Evolutionary conservation across 306 rosid genomes (phyloP), one percentile per base, ranked within the genome.

Genomic region (Pueraria montana): DNA sequence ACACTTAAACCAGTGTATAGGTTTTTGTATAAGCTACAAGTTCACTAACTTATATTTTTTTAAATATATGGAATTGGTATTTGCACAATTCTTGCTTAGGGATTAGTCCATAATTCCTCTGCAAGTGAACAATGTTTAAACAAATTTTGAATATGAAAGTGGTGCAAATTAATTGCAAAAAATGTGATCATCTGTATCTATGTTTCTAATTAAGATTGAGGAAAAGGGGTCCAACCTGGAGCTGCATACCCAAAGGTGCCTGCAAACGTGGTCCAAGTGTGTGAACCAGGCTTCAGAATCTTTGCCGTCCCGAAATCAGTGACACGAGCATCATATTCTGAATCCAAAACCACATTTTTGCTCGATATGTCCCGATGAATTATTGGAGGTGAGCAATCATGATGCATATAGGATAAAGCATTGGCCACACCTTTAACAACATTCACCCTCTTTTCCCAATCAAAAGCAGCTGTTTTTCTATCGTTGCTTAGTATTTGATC

Each of bases 361-460:
- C 86, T 83, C 4, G 82, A 68, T 58, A 68, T 76, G 27, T 83
- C 82, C 0, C 78, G 72, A 59, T 83, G 82, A 76, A 76, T 8
- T 5, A 83, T 11, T 0, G 40, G 8, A 34, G 40, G 40, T 34
- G 40, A 34, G 40, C 40, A 83, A 4, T 32, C 82, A 56, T 83
- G 86, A 45, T 76, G 78, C 82, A 77, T 17, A 4, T 69, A 83
- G 1, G 82, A 46, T 9, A 80, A 80, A 56, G 82, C 87, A 59
- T 68, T 68, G 1, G 85, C 82, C 2, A 85, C 87, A 2, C 87
- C 79, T 74, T 59, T 75, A 4, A 85, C 42, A 27, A 80, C 59
- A 58, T 69, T 48, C 58, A 76, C 62, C 52, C 82, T 80, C 82
- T 23, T 80, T 3, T n/a, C 66, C 87, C 79, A 85, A 59, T 80